Evolutionary conservation across 2,329 filamentous ascomycete genomes (phyloP).

Genomic region (Chrysosphaeria jannelii): DNA sequence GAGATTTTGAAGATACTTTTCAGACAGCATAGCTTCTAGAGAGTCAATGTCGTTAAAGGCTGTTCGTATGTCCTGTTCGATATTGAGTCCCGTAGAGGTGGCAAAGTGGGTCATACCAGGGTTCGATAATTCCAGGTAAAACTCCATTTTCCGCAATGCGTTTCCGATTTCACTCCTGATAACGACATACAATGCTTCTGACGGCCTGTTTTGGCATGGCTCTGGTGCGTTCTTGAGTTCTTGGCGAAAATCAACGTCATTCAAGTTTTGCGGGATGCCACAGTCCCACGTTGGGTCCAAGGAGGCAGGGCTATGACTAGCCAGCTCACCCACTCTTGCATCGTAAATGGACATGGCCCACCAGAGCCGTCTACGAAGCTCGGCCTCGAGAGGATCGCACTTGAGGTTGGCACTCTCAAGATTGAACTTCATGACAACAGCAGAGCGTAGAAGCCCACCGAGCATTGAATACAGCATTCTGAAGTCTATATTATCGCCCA

Average conservation of each 20-base stretch:
- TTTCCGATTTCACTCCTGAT: conserved; percentile 13
- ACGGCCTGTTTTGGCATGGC: conserved; percentile 6
- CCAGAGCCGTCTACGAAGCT: conserved; percentile 30
- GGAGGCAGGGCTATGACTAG: conserved; percentile 9
- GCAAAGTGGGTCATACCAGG: conserved; percentile 8
- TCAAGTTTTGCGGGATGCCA: conserved; percentile 12
- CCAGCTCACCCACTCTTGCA: conserved; percentile 20
- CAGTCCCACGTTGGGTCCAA: conserved; percentile 13
- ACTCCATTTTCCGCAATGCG: conserved; percentile 9
- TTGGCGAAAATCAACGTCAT: conserved; percentile 14
- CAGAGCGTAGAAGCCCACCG: conserved; percentile 23
- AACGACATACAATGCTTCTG: conserved; percentile 14
- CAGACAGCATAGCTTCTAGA: conserved; percentile 13
- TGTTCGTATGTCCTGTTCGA: too few species aligned
- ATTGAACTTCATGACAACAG: conserved; percentile 20
- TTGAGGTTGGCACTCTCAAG: conserved; percentile 14
- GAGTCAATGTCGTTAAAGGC: conserved; percentile 7
- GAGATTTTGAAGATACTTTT: conserved; percentile 14
- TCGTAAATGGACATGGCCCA: conserved; percentile 29
- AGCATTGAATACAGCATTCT: conserved; percentile 20
- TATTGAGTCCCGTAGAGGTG: background rate
- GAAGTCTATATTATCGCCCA: conserved; percentile 14
- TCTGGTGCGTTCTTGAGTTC: conserved; percentile 7
- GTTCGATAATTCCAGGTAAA: conserved; percentile 10
- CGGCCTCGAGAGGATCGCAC: conserved; percentile 15